A percentile compares a stretch with the other conserved stretches of the same genome.
Conservation (phyloP, 345 rosid species). For the Combretum micranthum region DNA sequence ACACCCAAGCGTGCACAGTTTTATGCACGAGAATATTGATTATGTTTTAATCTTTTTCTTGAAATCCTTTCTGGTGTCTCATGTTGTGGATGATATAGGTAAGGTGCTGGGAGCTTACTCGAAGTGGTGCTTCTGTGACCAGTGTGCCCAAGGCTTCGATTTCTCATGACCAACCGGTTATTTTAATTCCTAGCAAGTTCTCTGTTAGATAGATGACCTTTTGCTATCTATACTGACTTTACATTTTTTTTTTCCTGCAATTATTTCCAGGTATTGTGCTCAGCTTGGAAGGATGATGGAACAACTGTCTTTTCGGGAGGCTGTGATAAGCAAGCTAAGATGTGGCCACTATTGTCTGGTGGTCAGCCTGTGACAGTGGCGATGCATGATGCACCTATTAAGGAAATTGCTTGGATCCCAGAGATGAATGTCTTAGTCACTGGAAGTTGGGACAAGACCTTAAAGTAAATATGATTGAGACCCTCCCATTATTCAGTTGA, state of each 20-base stretch:
- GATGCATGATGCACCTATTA: conserved; percentile 87
- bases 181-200: background rate
- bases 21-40: too few species aligned
- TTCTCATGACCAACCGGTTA: conserved; percentile 92
- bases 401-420: conserved; percentile 86
- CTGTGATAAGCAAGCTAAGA: conserved; percentile 96
- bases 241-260: background rate
- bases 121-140: conserved; percentile 42
- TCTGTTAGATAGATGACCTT: too few species aligned
- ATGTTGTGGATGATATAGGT: conserved; percentile 34
- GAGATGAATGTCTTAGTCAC: conserved; percentile 81
- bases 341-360: conserved; percentile 90
- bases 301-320: conserved; percentile 88
- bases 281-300: conserved; percentile 99
- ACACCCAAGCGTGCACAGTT: too few species aligned
- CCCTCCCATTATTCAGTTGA: too few species aligned
- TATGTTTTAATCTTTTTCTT: too few species aligned
- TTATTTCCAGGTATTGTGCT: conserved; percentile 65
- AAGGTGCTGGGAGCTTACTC: conserved; percentile 85
- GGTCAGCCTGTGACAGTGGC: conserved; percentile 89
- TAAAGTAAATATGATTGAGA: conserved; percentile 37
- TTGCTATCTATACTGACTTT: too few species aligned
- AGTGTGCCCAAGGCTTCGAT: conserved; percentile 82
- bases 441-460: conserved; percentile 95
- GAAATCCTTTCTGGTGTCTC: background rate